Percentiles rank a stretch among this genome's conserved stretches.
Conservation (phyloP, 1,284 basidiomycete genomes). For the Sanghuangporus weigelae region DNA sequence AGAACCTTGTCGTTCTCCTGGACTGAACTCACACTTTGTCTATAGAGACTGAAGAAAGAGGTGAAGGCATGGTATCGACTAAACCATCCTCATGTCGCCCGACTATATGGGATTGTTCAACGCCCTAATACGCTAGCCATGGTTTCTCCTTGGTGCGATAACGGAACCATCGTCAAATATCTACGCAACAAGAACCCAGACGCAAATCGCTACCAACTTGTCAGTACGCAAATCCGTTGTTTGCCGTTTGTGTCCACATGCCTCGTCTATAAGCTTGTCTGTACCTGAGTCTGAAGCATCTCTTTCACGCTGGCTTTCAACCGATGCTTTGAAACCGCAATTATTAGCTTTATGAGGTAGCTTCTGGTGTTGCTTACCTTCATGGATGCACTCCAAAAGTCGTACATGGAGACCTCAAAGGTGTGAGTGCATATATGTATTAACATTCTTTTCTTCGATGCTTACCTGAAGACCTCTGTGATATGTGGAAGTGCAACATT, state of each 20-base stretch:
- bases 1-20: background rate
- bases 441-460: background rate
- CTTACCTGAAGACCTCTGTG: background rate
- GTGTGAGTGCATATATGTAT: conserved; percentile 30
- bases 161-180: conserved; percentile 48
- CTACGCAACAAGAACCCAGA: conserved; percentile 33
- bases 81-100: conserved; percentile 46
- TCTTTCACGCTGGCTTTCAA: background rate
- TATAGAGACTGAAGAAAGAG: conserved; percentile 46
- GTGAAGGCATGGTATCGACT: conserved; percentile 48
- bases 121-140: conserved; percentile 45
- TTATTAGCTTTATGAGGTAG: conserved; percentile 43
- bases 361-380: conserved; percentile 47
- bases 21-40: background rate
- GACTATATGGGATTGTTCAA: conserved; percentile 46
- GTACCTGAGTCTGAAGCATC: background rate
- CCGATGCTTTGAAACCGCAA: background rate
- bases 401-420: conserved; percentile 54
- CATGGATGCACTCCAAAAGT: conserved; percentile 46
- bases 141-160: conserved; percentile 57
- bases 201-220: conserved; percentile 40
- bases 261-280: background rate
- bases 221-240: conserved; percentile 24
- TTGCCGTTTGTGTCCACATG: background rate
- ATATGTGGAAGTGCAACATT: conserved; percentile 42